A percentile compares a stretch with the other conserved stretches of the same genome.
phyloP scores from a whole-genome alignment of 1,284 basidiomycete genomes.

The Phylloporus gajari region DNA sequence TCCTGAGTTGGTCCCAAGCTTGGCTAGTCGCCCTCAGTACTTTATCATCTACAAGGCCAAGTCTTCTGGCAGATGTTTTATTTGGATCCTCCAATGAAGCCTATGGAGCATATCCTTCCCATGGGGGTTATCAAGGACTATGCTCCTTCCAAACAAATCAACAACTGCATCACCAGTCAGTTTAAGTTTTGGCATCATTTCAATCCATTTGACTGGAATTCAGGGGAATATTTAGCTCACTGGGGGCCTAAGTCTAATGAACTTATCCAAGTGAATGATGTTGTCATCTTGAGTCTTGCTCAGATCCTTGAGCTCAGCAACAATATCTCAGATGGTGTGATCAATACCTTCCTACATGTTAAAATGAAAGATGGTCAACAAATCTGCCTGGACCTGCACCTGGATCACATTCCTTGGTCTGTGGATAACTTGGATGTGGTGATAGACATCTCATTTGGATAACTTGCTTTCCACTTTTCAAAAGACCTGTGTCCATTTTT shows the following conservation, averaged over 20 bases:
- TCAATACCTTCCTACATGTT: constrained; percentile 1
- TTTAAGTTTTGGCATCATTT: too few species aligned
- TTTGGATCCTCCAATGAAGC: neutral
- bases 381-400: constrained; percentile 12
- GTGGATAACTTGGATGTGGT: constrained; percentile 3
- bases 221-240: neutral
- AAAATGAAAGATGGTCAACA: neutral
- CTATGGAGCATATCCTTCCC: neutral
- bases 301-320: neutral
- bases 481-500: neutral
- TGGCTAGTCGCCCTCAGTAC: too few species aligned
- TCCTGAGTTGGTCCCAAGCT: too few species aligned
- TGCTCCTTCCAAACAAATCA: neutral
- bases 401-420: neutral
- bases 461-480: neutral
- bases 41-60: too few species aligned
- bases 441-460: constrained; percentile 21
- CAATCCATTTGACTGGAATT: neutral
- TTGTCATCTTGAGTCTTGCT: neutral
- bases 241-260: too few species aligned
- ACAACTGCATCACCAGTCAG: neutral
- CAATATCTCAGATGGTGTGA: neutral
- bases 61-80: constrained; percentile 8
- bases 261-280: neutral
- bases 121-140: neutral